phyloP scores from a whole-genome alignment of 1,139 yeast species.

The Pichia kudriavzevii region DNA sequence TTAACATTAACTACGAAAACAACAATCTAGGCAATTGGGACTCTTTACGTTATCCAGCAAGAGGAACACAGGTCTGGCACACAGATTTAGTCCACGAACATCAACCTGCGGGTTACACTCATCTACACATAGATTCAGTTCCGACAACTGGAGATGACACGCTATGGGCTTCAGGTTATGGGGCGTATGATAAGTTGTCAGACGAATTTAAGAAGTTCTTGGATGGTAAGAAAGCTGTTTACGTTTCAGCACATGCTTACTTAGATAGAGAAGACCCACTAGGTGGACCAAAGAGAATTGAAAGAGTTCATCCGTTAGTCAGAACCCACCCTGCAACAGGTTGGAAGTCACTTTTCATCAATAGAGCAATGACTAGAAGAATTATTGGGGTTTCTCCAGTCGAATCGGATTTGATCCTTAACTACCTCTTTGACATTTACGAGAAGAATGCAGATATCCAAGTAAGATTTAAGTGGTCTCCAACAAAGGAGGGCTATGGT shows the following conservation, averaged over 20 bases:
- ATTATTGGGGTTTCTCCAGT: slow-evolving; percentile 40
- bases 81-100: slow-evolving; percentile 41
- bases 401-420: slow-evolving; percentile 34
- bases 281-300: slow-evolving; percentile 36
- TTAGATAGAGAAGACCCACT: slow-evolving; percentile 38
- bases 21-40: slow-evolving; percentile 20
- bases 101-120: slow-evolving; percentile 44
- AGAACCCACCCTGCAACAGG: slow-evolving; percentile 52
- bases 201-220: slow-evolving; percentile 41
- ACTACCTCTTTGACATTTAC: slow-evolving; percentile 34
- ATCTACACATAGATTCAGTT: slow-evolving; percentile 39
- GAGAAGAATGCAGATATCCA: slow-evolving; percentile 44
- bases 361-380: slow-evolving; percentile 36
- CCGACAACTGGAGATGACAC: slow-evolving; percentile 46
- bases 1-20: slow-evolving; percentile 15
- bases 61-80: slow-evolving; percentile 32
- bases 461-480: slow-evolving; percentile 46
- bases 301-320: slow-evolving; percentile 40
- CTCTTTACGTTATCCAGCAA: slow-evolving; percentile 17
- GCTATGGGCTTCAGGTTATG: slow-evolving; percentile 43
- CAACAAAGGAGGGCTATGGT: slow-evolving; percentile 39
- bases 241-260: slow-evolving; percentile 37
- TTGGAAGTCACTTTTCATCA: slow-evolving; percentile 43
- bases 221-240: slow-evolving; percentile 43
- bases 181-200: slow-evolving; percentile 40